Percentiles rank a stretch among this genome's conserved stretches.
Conservation (phyloP, 495 filamentous ascomycete species). For the Pyrenula massariospora region DNA sequence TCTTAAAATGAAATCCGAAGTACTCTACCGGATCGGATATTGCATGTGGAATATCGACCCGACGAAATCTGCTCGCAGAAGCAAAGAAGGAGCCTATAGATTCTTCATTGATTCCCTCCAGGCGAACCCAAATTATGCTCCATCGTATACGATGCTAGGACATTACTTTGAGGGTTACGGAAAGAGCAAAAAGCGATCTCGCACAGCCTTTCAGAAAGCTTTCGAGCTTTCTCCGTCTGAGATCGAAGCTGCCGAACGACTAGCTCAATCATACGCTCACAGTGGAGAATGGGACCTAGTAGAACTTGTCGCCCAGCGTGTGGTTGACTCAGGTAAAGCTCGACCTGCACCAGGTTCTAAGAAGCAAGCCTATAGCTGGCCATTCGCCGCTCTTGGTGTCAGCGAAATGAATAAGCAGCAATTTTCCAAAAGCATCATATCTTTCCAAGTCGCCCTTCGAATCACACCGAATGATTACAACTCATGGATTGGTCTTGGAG, state of each 20-base stretch:
- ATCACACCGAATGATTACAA: slow-evolving; percentile 79
- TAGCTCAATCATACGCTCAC: slow-evolving; percentile 76
- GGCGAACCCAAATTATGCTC: slow-evolving; percentile 78
- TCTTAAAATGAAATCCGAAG: slow-evolving; percentile 67
- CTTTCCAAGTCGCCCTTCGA: slow-evolving; percentile 82
- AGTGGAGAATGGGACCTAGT: slow-evolving; percentile 93
- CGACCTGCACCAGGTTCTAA: slow-evolving; percentile 84
- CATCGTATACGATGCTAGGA: slow-evolving; percentile 88
- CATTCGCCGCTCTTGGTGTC: slow-evolving; percentile 89
- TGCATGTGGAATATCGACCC: slow-evolving; percentile 78
- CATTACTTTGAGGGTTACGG: slow-evolving; percentile 89
- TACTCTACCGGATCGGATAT: slow-evolving; percentile 76
- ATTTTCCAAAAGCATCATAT: slow-evolving; percentile 72
- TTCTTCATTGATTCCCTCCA: slow-evolving; percentile 77
- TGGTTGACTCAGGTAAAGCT: slow-evolving; percentile 84
- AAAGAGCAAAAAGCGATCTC: slow-evolving; percentile 70
- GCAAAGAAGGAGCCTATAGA: slow-evolving; percentile 66
- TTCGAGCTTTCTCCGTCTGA: slow-evolving; percentile 88
- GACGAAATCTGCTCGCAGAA: slow-evolving; percentile 58
- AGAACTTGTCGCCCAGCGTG: slow-evolving; percentile 79
- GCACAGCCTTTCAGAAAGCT: slow-evolving; percentile 90
- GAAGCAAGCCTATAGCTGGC: slow-evolving; percentile 86
- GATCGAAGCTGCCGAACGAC: slow-evolving; percentile 73
- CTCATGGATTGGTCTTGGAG: slow-evolving; percentile 90
- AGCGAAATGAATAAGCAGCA: slow-evolving; percentile 93